Percentiles rank a stretch among this genome's conserved stretches.
Conservation (phyloP, 306 rosid genomes). For the Inga leiocalycina region DNA sequence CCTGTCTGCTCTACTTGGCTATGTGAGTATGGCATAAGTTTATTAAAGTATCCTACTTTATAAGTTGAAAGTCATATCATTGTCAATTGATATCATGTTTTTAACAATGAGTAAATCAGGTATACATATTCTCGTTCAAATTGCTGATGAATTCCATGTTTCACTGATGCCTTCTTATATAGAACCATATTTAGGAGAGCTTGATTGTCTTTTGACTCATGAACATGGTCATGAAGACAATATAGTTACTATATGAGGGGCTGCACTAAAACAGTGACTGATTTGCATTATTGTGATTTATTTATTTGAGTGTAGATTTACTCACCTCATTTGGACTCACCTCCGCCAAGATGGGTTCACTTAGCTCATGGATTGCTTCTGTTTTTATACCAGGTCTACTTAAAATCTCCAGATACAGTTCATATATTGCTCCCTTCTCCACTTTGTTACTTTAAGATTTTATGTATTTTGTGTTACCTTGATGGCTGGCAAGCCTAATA, state of each 20-base stretch:
- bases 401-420: slow-evolving; percentile 9
- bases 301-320: slow-evolving; percentile 59
- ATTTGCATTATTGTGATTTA: neutral
- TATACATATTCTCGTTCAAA: neutral
- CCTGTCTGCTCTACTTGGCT: slow-evolving; percentile 84
- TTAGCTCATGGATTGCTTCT: slow-evolving; percentile 90
- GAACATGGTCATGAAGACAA: slow-evolving; percentile 11
- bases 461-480: neutral
- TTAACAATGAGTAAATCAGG: neutral
- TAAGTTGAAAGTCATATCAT: slow-evolving; percentile 21
- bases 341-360: slow-evolving; percentile 99
- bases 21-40: slow-evolving; percentile 62
- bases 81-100: slow-evolving; percentile 20
- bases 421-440: neutral
- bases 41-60: slow-evolving; percentile 22
- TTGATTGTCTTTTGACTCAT: neutral
- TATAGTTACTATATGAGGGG: slow-evolving; percentile 9
- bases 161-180: slow-evolving; percentile 22
- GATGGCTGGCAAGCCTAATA: neutral
- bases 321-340: slow-evolving; percentile 80
- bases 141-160: slow-evolving; percentile 15
- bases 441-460: neutral
- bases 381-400: slow-evolving; percentile 87
- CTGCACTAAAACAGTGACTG: slow-evolving; percentile 12
- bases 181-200: neutral